Evolutionary conservation across 2,329 filamentous ascomycete genomes (phyloP).

Genomic region (Penicillium corylophilum): DNA sequence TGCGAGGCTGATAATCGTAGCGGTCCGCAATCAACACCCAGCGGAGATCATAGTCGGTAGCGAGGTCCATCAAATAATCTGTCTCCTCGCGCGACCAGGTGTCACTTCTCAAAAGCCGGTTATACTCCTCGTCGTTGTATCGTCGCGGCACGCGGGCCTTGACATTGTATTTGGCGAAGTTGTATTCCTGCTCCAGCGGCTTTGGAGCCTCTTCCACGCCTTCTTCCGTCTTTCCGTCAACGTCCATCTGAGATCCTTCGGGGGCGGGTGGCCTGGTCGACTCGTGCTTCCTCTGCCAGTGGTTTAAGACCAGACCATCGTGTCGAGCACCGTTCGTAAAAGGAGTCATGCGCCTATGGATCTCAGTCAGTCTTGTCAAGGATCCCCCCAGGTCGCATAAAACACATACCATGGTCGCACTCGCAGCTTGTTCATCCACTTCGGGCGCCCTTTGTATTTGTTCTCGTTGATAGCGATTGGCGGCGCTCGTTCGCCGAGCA

Average conservation of each 20-base stretch:
- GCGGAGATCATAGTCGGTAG: constrained; percentile 76
- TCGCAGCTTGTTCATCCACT: constrained; percentile 47
- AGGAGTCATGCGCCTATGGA: constrained; percentile 64
- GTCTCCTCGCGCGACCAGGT: constrained; percentile 94
- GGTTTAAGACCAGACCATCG: constrained; percentile 69
- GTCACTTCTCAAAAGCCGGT: constrained; percentile 66
- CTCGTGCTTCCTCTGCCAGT: constrained; percentile 72
- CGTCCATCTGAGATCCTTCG: constrained; percentile 40
- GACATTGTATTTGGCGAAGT: constrained; percentile 86
- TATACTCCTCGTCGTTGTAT: constrained; percentile 87
- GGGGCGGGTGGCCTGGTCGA: constrained; percentile 37
- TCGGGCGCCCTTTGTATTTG: constrained; percentile 52
- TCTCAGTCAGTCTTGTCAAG: constrained; percentile 43
- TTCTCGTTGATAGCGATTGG: constrained; percentile 54
- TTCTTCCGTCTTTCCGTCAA: constrained; percentile 40
- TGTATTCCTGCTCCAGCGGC: constrained; percentile 47
- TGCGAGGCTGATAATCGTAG: constrained; percentile 64
- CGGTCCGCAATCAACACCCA: constrained; percentile 93
- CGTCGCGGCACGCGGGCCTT: constrained; percentile 68
- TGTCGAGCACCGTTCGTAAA: constrained; percentile 77
- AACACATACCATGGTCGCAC: constrained; percentile 48
- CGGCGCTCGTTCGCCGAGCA: constrained; percentile 53
- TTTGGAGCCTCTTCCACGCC: constrained; percentile 33
- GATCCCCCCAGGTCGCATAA: constrained; percentile 54
- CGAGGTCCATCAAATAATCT: constrained; percentile 78